phyloP scores from a whole-genome alignment of 305 asterid genomes.

The Rubia tinctorum region DNA sequence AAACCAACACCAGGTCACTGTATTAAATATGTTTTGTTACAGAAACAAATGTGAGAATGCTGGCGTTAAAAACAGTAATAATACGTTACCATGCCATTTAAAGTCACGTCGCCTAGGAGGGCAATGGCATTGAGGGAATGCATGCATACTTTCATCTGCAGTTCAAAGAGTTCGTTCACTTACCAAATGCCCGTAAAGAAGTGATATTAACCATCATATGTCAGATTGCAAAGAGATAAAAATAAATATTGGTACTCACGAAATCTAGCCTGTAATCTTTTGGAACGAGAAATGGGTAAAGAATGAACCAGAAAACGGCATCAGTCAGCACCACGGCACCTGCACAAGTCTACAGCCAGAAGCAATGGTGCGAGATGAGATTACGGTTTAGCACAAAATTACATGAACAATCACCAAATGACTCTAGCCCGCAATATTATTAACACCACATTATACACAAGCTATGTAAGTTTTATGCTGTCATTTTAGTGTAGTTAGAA shows the following conservation, averaged over 20 bases:
- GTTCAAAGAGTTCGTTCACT: background rate
- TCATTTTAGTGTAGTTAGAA: too few relatives aligned
- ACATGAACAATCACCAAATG: background rate
- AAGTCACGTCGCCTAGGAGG: constrained; percentile 69
- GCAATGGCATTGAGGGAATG: constrained; percentile 74
- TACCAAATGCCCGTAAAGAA: background rate
- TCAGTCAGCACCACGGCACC: constrained; percentile 93
- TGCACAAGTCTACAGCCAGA: constrained; percentile 47
- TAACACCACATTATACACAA: too few relatives aligned
- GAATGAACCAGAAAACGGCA: constrained; percentile 66
- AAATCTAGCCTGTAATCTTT: constrained; percentile 34
- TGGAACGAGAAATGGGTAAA: constrained; percentile 56
- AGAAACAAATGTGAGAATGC: constrained; percentile 10
- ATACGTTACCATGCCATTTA: constrained; percentile 57
- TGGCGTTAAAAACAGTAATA: constrained; percentile 3
- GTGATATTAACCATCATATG: background rate
- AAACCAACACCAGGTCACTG: constrained; percentile 18
- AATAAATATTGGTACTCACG: constrained; percentile 28
- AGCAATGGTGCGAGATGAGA: constrained; percentile 14
- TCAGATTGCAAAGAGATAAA: background rate
- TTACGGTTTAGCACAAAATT: background rate
- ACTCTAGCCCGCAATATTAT: background rate
- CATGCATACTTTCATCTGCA: constrained; percentile 62
- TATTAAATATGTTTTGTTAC: background rate
- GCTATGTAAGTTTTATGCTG: background rate